A percentile compares a stretch with the other conserved stretches of the same genome.
phyloP scores from a whole-genome alignment of 2,329 filamentous ascomycete species.

The Blumeriella jaapii region DNA sequence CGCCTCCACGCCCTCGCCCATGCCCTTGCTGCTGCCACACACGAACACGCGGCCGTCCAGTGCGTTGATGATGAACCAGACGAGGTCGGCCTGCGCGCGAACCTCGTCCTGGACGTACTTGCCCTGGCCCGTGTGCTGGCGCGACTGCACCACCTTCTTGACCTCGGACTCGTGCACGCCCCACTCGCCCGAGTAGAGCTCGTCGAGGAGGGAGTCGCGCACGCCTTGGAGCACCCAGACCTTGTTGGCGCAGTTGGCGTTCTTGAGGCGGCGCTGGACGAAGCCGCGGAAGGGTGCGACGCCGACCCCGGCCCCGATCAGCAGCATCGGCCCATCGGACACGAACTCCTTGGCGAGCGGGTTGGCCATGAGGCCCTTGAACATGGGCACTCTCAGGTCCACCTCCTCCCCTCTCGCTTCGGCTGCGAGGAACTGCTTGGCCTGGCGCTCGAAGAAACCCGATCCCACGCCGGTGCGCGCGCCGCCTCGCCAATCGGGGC shows the following conservation, averaged over 20 bases:
- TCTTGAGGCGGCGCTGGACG: conserved; percentile 85
- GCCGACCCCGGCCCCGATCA: conserved; percentile 92
- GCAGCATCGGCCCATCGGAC: conserved; percentile 89
- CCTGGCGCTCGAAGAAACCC: conserved; percentile 84
- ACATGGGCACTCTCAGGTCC: conserved; percentile 82
- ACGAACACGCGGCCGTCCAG: conserved; percentile 96
- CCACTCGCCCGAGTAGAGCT: conserved; percentile 94
- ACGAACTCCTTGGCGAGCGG: conserved; percentile 86
- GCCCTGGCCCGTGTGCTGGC: conserved; percentile 49
- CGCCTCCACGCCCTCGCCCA: conserved; percentile 91
- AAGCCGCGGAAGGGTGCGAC: conserved; percentile 97
- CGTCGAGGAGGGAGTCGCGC: conserved; percentile 86
- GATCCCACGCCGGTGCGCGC: conserved; percentile 76
- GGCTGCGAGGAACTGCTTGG: conserved; percentile 57
- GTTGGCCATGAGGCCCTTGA: conserved; percentile 96
- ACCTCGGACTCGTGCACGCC: conserved; percentile 83
- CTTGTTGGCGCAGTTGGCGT: conserved; percentile 93
- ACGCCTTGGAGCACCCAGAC: conserved; percentile 94
- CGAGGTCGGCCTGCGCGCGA: conserved; percentile 79
- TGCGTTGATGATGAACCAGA: conserved; percentile 95
- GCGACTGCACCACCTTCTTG: conserved; percentile 70
- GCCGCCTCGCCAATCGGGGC: conserved; percentile 63
- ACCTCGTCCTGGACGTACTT: conserved; percentile 97
- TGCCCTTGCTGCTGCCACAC: conserved; percentile 87
- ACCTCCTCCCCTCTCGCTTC: conserved; percentile 47